Conservation (phyloP, 1,139 yeast species). For the Suhomyces ambrosiae region DNA sequence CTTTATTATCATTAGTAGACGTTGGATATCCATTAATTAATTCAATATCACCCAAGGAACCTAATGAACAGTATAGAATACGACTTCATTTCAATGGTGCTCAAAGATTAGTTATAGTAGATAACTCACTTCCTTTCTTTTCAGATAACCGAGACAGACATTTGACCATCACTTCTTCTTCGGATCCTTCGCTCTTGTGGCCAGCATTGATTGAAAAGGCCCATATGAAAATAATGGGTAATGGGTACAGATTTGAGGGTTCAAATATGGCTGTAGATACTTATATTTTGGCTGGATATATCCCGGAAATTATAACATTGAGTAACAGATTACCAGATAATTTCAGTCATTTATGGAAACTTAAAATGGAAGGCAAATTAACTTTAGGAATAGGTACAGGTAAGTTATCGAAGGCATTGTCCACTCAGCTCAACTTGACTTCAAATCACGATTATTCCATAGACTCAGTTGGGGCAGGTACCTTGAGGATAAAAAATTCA, state of each 20-base stretch:
- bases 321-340: slow-evolving; percentile 26
- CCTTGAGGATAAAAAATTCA: slow-evolving; percentile 53
- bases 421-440: slow-evolving; percentile 42
- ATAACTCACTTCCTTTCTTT: slow-evolving; percentile 46
- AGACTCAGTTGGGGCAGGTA: slow-evolving; percentile 20
- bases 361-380: slow-evolving; percentile 34
- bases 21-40: slow-evolving; percentile 14
- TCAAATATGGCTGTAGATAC: slow-evolving; percentile 82
- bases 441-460: slow-evolving; percentile 72
- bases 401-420: slow-evolving; percentile 38
- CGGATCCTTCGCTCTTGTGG: slow-evolving; percentile 50
- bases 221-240: slow-evolving; percentile 60
- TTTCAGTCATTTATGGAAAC: slow-evolving; percentile 36
- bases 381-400: slow-evolving; percentile 75
- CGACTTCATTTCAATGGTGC: slow-evolving; percentile 59
- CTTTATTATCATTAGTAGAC: slow-evolving; percentile 50
- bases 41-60: slow-evolving; percentile 30
- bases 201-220: slow-evolving; percentile 82
- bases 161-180: slow-evolving; percentile 42
- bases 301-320: slow-evolving; percentile 60
- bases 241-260: slow-evolving; percentile 67
- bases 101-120: slow-evolving; percentile 50
- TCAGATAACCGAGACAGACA: slow-evolving; percentile 22
- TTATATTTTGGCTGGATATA: slow-evolving; percentile 66
- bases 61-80: slow-evolving; percentile 38